Evolutionary conservation across 2,329 filamentous ascomycete species (phyloP).

Genomic region (Penicillium capsulatum): DNA sequence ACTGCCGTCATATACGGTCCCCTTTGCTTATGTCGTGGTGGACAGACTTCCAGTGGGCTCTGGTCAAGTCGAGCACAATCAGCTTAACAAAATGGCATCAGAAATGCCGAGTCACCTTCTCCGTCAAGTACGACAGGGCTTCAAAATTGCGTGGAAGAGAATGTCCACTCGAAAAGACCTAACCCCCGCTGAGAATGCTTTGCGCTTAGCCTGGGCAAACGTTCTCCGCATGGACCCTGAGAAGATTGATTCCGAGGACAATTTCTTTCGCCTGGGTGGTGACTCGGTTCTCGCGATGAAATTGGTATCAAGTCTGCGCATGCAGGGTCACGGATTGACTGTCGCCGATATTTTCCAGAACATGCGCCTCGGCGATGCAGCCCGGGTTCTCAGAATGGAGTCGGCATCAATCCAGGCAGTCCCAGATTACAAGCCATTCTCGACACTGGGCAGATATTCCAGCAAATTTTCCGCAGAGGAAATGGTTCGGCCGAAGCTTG

Average conservation of each 20-base stretch:
- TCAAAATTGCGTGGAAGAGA: constrained; percentile 34
- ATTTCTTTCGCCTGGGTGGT: constrained; percentile 59
- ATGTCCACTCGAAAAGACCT: constrained; percentile 27
- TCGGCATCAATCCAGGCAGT: constrained; percentile 17
- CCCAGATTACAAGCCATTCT: constrained; percentile 47
- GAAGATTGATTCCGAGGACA: constrained; percentile 52
- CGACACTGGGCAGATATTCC: constrained; percentile 42
- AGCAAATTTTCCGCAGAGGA: constrained; percentile 43
- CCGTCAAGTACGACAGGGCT: constrained; percentile 14
- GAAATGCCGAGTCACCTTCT: constrained; percentile 20
- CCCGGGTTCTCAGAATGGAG: constrained; percentile 46
- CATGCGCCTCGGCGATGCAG: constrained; percentile 50
- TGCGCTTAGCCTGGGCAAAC: constrained; percentile 32
- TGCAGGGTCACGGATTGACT: constrained; percentile 41
- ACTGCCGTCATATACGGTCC: constrained; percentile 46
- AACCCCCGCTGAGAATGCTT: constrained; percentile 35
- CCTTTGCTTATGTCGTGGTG: constrained; percentile 43
- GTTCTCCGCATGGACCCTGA: constrained; percentile 28
- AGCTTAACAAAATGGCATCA: constrained; percentile 31
- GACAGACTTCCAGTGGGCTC: constrained; percentile 33
- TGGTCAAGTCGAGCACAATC: constrained; percentile 29
- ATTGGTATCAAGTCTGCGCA: constrained; percentile 46
- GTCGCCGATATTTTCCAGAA: constrained; percentile 51
- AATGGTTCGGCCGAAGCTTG: constrained; percentile 48
- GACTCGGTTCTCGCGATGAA: constrained; percentile 60